Base-by-base conservation (phyloP, 2,329 filamentous ascomycete species). In the Aureobasidium sp. region DNA sequence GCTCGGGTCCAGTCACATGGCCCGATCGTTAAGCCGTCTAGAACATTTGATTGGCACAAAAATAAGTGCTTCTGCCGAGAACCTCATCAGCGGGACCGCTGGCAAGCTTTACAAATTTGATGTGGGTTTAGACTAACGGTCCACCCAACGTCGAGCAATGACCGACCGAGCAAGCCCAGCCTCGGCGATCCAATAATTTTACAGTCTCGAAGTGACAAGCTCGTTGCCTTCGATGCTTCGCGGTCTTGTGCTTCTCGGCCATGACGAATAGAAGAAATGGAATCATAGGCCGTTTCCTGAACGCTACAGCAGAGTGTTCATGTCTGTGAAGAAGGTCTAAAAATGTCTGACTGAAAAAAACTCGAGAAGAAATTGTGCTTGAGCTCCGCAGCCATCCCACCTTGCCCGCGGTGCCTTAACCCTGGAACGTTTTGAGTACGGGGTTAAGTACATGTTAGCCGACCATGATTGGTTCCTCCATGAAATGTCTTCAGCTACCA, bases 1-100 rank as follows among this genome's bases (percentile, higher is more conserved):
- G 57, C 57, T 60, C 57, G 57, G 57, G 36, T 32, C 46, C 57
- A 50, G 57, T 60, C 57, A 60, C 57, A 60, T 60, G 57, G 57
- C 26, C 46, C 36, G 57, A 36, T 60, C 57, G 57, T 50, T 43
- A 50, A 60, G 57, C 57, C 57, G 41, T 60, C 55, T 59, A 59
- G 55, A 59, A 59, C 55, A 10, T 59, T 48, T 59, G 57, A 60
- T 60, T 60, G 57, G 57, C 44, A 60, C 34, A 17, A 47, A 60
- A 48, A 37, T 32, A 37, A 48, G 41, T 59, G 55, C 27, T 48
- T 47, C 29, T 39, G 55, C 29, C 41, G 43, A 32, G 27, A 47
- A 26, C 32, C 55, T 55, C 56, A 43, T 36, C 36, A 50, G 26
- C 57, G 57, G 57, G 24, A 60, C 46, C 20, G 10, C 34, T 46